Percentiles rank a stretch among this genome's conserved stretches.
Conservation (phyloP, 2,329 filamentous ascomycete species). For the Rutstroemia sp. region DNA sequence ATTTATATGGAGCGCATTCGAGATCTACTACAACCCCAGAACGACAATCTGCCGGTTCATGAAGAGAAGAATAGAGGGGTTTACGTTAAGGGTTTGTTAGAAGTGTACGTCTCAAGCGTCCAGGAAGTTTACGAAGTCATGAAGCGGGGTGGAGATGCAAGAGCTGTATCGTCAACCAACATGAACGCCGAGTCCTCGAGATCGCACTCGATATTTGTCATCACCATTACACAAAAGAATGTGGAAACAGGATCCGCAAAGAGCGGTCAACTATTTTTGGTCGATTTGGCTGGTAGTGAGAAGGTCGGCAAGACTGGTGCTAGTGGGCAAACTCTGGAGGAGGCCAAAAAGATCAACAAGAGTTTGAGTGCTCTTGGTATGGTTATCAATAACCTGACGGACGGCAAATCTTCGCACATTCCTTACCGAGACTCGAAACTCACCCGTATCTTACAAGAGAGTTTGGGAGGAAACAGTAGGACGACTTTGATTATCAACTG, state of each 20-base stretch:
- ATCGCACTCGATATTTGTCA: conserved; percentile 96
- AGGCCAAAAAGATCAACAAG: conserved; percentile 99
- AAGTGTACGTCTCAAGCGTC: conserved; percentile 93
- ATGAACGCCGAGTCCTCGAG: conserved; percentile 99
- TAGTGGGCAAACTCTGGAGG: conserved; percentile 92
- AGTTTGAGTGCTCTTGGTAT: conserved; percentile 95
- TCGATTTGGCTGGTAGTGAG: conserved; percentile 96
- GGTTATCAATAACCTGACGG: conserved; percentile 97
- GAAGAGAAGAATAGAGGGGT: conserved; percentile 95
- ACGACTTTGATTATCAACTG: conserved; percentile 99
- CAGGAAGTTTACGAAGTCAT: conserved; percentile 96
- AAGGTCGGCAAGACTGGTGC: conserved; percentile 98
- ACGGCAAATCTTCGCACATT: conserved; percentile 92
- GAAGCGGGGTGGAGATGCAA: conserved; percentile 80
- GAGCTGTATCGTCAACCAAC: conserved; percentile 93
- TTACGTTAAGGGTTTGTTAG: conserved; percentile 89
- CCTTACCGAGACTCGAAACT: conserved; percentile 98
- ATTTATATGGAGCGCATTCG: conserved; percentile 99
- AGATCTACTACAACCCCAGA: conserved; percentile 84
- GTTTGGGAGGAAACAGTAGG: conserved; percentile 90
- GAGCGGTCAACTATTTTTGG: conserved; percentile 92
- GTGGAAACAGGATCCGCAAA: conserved; percentile 93
- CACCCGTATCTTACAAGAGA: conserved; percentile 94
- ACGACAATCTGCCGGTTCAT: conserved; percentile 95
- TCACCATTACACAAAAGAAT: conserved; percentile 96